Conservation (phyloP, 2,329 filamentous ascomycete genomes). For the Diaporthe vaccinii region DNA sequence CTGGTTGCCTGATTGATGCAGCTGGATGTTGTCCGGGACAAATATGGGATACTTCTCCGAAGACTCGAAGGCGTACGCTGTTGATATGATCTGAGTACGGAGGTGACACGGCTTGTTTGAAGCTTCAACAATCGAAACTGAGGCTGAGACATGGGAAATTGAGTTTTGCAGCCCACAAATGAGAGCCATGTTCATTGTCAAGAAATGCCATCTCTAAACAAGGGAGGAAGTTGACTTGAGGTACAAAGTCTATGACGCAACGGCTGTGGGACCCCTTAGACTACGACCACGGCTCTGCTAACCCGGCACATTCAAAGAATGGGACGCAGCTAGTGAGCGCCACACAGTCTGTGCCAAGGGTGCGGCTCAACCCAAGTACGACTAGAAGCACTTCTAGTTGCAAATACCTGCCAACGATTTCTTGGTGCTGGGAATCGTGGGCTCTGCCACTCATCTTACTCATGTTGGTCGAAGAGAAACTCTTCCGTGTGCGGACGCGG, state of each 20-base stretch:
- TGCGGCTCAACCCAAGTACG: background rate
- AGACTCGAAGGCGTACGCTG: fast-evolving
- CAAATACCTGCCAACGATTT: no score
- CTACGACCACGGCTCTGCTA: background rate
- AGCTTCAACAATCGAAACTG: background rate
- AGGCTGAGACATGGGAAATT: background rate
- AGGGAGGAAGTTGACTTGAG: no score
- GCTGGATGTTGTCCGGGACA: fast-evolving
- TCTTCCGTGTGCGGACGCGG: no score
- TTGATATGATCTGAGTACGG: background rate
- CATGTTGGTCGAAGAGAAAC: no score
- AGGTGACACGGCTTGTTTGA: background rate
- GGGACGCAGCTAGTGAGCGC: background rate
- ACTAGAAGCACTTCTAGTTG: background rate
- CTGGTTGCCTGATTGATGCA: background rate
- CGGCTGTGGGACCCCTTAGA: background rate
- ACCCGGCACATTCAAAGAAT: background rate
- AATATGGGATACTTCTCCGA: fast-evolving
- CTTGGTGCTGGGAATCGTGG: no score
- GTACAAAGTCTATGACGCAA: slow-evolving; percentile 22
- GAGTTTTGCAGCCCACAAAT: background rate
- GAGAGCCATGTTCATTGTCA: background rate
- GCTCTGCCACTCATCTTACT: no score
- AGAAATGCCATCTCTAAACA: background rate
- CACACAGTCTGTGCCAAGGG: background rate